Base-by-base conservation (phyloP, 257 asterid species). In the Schizonepeta tenuifolia region DNA sequence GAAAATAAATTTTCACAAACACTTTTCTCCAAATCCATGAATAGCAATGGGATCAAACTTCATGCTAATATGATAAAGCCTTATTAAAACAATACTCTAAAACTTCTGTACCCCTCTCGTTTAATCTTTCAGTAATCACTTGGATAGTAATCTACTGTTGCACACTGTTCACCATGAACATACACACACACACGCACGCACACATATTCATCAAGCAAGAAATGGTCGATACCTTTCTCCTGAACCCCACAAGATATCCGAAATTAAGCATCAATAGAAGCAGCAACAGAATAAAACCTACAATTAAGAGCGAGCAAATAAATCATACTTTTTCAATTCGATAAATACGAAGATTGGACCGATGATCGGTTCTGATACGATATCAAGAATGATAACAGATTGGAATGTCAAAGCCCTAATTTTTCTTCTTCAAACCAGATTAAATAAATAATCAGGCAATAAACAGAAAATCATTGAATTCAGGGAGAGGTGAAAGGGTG, bases 401-500 rank as follows among this genome's bases (percentile, higher is more conserved):
- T 7, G 22, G 35, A 66, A 31, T 3, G 14, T 4, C 1, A 26
- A 38, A 56, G 44, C 44, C 72, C 69, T 63, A 60, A 13, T 50
- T 71, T 43, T 6, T 12, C 49, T 21, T 33, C 66, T 49, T 74
- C 46, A 49, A 65, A 57, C 21, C 12, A 24, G 57, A 49, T 61
- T 54, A 21, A 31, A 15, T 7, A 35, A 12, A 11, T 14, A 59
- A 57, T 9, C 66, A 22, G 51, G 40, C 31, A 64, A 7, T 20
- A 10, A 74, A 67, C 69, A 66, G 58, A 53, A 57, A 77, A 49
- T n/a, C 17, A 40, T 31, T 3, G 15, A 69, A 33, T 46, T 35
- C 11, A 40, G 53, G 4, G 26, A 46, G 54, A 4, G 35, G 51
- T 20, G 3, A 17, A 11, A 67, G 67, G 18, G 50, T 40, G 31